Percentiles rank a stretch among this genome's conserved stretches.
Evolutionary conservation across 257 asterid species (phyloP).

Genomic region (Solanum virginianum): DNA sequence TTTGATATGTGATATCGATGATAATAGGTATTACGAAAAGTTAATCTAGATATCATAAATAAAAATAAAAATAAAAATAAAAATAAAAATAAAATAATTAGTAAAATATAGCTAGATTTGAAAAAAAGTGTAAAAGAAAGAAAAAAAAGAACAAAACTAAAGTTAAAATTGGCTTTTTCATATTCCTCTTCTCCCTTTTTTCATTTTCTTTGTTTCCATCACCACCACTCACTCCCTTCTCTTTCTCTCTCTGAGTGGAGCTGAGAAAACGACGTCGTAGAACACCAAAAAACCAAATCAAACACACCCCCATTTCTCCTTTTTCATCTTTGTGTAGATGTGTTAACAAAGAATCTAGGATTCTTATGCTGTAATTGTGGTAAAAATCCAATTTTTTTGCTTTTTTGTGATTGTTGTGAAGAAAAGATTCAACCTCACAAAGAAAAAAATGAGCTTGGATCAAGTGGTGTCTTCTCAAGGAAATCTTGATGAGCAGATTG

Average conservation of each 20-base stretch:
- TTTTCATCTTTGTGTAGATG: background rate
- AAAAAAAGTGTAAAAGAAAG: too few relatives aligned
- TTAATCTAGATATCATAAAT: too few relatives aligned
- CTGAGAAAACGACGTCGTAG: constrained; percentile 14
- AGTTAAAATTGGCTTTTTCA: background rate
- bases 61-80: too few relatives aligned
- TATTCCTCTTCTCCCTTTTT: background rate
- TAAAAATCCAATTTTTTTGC: background rate
- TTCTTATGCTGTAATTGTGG: background rate
- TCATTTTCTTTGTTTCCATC: constrained; percentile 9
- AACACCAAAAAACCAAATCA: background rate
- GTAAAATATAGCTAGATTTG: too few relatives aligned
- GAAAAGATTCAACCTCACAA: background rate
- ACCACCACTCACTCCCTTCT: constrained; percentile 13
- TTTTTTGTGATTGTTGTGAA: background rate
- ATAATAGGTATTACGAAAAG: too few relatives aligned
- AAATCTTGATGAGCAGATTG: constrained; percentile 62
- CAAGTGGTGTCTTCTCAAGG: constrained; percentile 48
- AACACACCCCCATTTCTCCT: constrained; percentile 4
- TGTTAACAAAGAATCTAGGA: background rate
- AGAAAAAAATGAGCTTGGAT: constrained; percentile 24
- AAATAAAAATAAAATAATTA: too few relatives aligned
- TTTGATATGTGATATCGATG: too few relatives aligned
- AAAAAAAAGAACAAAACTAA: background rate
- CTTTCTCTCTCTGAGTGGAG: background rate